These are phyloP conservation scores for Fusarium praegraminearum DNA, from an alignment of 2,329 filamentous ascomycete species.

Conservation along the genomic window DNA sequence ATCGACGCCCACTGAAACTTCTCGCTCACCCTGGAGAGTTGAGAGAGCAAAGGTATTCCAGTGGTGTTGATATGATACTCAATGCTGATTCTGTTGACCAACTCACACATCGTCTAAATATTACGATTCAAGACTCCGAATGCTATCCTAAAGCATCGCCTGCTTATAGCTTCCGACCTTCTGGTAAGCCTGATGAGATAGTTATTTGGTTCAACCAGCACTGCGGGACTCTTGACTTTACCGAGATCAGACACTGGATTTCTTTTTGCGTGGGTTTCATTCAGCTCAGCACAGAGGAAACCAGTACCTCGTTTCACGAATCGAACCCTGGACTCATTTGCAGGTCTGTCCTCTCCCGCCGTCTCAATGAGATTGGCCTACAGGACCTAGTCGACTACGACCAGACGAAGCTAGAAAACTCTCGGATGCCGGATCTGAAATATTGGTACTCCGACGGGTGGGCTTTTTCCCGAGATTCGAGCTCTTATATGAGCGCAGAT, in stretches of 20 bases:
- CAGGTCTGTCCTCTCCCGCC: slow-evolving; percentile 2
- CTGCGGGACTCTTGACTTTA: slow-evolving; percentile 30
- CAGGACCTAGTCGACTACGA: neutral
- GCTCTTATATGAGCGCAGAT: neutral
- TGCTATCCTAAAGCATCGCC: slow-evolving; percentile 2
- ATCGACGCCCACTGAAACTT: slow-evolving; percentile 19
- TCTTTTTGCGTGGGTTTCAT: slow-evolving; percentile 19
- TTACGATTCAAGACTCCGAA: neutral
- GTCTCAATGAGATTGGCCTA: slow-evolving; percentile 2
- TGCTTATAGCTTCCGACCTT: slow-evolving; percentile 25
- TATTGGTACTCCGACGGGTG: slow-evolving; percentile 9
- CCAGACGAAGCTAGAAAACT: neutral
- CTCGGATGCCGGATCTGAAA: slow-evolving; percentile 16
- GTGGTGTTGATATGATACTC: slow-evolving; percentile 8
- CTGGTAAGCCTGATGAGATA: neutral
- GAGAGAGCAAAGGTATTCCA: neutral
- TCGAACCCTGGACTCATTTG: slow-evolving; percentile 1
- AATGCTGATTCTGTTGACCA: neutral
- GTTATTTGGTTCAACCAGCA: slow-evolving; percentile 36
- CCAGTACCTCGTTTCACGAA: neutral
- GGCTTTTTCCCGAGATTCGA: neutral
- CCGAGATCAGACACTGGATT: slow-evolving; percentile 27
- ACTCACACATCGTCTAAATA: slow-evolving; percentile 15
- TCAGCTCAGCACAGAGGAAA: neutral
- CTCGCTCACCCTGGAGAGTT: slow-evolving; percentile 28